Evolutionary conservation across 1,139 yeast genomes (phyloP), one percentile per base, ranked within the genome.

Genomic region (Groenewaldozyma sp.): DNA sequence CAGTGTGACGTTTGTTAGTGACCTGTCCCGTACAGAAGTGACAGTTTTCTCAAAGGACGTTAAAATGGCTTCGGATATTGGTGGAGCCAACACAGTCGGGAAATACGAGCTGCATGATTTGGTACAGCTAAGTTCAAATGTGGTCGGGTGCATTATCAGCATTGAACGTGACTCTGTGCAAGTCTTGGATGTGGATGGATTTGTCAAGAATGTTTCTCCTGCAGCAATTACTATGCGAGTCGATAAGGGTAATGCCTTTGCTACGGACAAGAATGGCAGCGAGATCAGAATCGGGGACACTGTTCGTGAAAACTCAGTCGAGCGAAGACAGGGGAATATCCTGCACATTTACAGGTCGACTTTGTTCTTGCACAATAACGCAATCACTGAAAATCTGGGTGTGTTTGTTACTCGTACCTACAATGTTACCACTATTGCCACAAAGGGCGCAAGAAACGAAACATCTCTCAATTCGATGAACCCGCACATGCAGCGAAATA

Each of bases 211-310:
- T 9, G 74, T 86, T 27, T 73, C 81, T 36, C 93, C 95, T 29
- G 75, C 83, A 13, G 79, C 94, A 13, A 83, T 91, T 48, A 76
- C 87, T 24, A 74, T 84, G 51, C 83, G 83, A 55, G 71, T 88
- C 37, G 76, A 77, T 45, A 74, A 81, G 45, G 52, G 56, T 38
- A 84, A 82, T 49, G 81, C 82, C 46, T 80, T 84, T 42, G 86
- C 96, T 4, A 86, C 95, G 1, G 99, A 91, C 59, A 72, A 76
- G 45, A 74, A 75, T 46, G 98, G 98, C 35, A 72, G 77, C 39
- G 91, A 93, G 45, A 75, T 91, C 43, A 77, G 80, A 44, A 78
- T 86, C 31, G 96, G 96, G 38, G 98, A 93, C 56, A 82, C 94
- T 1, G 94, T 93, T 9, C 80, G 78, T 53, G 99, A 91, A 57